Evolutionary conservation across 1,284 basidiomycete genomes (phyloP), one percentile per base, ranked within the genome.

Genomic region (Cystobasidium sp.): DNA sequence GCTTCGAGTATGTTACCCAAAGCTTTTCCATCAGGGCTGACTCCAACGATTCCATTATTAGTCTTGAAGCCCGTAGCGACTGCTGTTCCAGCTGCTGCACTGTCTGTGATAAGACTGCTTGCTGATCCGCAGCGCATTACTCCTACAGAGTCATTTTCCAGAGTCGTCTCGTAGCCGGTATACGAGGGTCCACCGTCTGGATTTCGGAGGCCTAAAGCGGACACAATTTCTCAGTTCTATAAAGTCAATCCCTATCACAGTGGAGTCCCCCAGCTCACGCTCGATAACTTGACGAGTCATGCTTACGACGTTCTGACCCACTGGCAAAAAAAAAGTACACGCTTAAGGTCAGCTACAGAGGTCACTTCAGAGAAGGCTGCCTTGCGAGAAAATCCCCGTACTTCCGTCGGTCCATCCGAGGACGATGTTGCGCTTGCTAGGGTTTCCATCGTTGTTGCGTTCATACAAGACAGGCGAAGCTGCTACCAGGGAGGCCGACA

Each of bases 21-120:
- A 43, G 56, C 37, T 24, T 59, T 59, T 5, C 56, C 56, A 10
- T 59, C 56, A 1, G 56, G 8, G 18, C n/a, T 39, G n/a, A n/a
- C 56, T 41, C 37, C 31, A 6, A 59, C 56, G 9, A 18, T 41
- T 1, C 56, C 56, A 59, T 59, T 59, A 3, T 59, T 59, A 5
- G 56, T 59, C 56, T 59, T 59, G 56, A 59, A 59, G 39, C 56
- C 56, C 8, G 56, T 59, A 59, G 37, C 43, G 14, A 59, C 39
- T 9, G 56, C 56, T n/a, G 56, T 41, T 41, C 37, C 56, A 43
- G 37, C 43, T 41, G 56, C 56, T 10, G 56, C 56, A n/a, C 56
- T 59, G 20, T 59, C 56, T 41, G 56, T 59, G 56, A 59, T 43
- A 1, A 59, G 56, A 12, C 37, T 43, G 9, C 31, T 43, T 59